Percentiles rank a stretch among this genome's conserved stretches.
These are phyloP conservation scores for Mycena sanguinolenta DNA, from an alignment of 768 basidiomycete species.

Conservation along the genomic window DNA sequence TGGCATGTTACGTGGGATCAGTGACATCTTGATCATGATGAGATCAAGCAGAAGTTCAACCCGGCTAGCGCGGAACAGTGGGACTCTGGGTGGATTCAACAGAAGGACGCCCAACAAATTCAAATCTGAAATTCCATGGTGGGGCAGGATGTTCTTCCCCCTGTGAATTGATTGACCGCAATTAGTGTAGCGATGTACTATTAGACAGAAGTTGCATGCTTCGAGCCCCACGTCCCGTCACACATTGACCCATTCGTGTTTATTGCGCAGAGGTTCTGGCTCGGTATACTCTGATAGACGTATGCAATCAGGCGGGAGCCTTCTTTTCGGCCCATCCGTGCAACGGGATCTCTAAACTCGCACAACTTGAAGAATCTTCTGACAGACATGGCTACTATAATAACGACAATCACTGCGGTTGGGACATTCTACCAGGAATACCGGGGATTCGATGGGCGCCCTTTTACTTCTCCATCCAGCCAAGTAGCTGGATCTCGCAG, in stretches of 20 bases:
- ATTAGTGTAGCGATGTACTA: constrained; percentile 15
- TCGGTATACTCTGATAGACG: background rate
- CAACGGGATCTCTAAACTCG: background rate
- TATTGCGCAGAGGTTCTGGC: background rate
- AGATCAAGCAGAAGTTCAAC: too few species aligned
- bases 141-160: background rate
- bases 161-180: constrained; percentile 3
- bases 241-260: constrained; percentile 18
- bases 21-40: too few species aligned
- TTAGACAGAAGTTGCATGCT: background rate
- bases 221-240: constrained; percentile 1
- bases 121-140: background rate
- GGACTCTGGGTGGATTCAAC: background rate
- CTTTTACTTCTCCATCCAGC: background rate
- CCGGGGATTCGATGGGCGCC: background rate
- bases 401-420: background rate
- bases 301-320: background rate
- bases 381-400: background rate
- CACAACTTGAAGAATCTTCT: background rate
- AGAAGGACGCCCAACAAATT: background rate
- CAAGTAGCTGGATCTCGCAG: constrained; percentile 12
- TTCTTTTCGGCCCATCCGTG: background rate
- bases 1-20: background rate
- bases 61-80: constrained; percentile 11
- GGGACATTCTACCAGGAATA: background rate